Percentiles rank a stretch among this genome's conserved stretches.
Evolutionary conservation across 371 early-diverging fungal species (phyloP).

Genomic region (Syncephalastrum monosporum): DNA sequence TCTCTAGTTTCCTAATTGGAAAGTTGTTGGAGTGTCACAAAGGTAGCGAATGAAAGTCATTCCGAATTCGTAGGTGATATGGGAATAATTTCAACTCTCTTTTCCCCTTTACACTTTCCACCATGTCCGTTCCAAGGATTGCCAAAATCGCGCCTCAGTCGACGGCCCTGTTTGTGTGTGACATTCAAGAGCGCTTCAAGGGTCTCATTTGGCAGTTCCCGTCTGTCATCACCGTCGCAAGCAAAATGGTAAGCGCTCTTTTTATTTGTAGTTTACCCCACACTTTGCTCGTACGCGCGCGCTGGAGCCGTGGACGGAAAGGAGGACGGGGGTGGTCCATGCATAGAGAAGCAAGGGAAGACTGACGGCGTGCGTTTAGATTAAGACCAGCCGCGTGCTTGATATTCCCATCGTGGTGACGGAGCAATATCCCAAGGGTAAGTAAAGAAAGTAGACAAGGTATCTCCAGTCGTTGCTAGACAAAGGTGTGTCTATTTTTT

Average conservation of each 20-base stretch:
- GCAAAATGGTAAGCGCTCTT: conserved; percentile 72
- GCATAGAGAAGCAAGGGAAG: no score
- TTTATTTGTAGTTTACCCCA: background rate
- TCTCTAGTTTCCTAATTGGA: no score
- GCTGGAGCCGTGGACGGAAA: no score
- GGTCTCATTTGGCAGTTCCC: conserved; percentile 77
- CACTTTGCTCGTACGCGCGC: no score
- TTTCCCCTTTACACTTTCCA: background rate
- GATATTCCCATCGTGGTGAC: conserved; percentile 87
- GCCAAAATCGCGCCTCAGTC: conserved; percentile 51
- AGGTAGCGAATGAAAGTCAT: no score
- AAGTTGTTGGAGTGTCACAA: no score
- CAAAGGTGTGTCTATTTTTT: conserved; percentile 43
- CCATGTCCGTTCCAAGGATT: conserved; percentile 36
- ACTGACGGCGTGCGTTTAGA: conserved; percentile 21
- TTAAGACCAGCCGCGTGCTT: conserved; percentile 67
- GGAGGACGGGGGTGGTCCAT: no score
- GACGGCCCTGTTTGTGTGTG: conserved; percentile 91
- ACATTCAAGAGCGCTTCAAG: conserved; percentile 91
- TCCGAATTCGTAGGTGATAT: no score
- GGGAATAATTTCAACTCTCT: background rate
- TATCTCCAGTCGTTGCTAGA: conserved; percentile 28
- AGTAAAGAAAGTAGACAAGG: background rate
- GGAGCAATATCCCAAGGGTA: conserved; percentile 85
- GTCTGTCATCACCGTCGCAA: conserved; percentile 80